These are phyloP conservation scores for Beauveria scarabaeidicola DNA, from an alignment of 2,329 filamentous ascomycete species.

Conservation along the genomic window DNA sequence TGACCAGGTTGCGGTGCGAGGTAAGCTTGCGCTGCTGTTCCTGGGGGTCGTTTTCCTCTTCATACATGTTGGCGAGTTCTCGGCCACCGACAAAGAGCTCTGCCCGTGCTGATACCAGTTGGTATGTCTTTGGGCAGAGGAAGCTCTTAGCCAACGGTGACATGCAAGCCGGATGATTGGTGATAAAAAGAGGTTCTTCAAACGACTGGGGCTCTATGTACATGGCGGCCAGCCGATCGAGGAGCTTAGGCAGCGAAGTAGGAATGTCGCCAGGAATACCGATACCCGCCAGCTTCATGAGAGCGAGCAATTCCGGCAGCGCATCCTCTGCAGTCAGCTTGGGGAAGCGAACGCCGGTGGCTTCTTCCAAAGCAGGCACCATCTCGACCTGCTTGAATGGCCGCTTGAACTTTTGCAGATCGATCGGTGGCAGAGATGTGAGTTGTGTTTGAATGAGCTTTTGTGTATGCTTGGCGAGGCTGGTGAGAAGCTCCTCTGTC, in stretches of 20 bases:
- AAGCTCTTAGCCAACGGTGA: constrained; percentile 88
- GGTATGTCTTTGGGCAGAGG: constrained; percentile 55
- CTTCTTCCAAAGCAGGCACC: constrained; percentile 65
- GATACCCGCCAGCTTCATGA: constrained; percentile 47
- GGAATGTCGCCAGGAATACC: constrained; percentile 57
- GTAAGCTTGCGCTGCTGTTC: constrained; percentile 79
- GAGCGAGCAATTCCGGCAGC: constrained; percentile 44
- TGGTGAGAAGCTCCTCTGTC: constrained; percentile 63
- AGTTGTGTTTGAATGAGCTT: constrained; percentile 37
- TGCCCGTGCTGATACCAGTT: constrained; percentile 70
- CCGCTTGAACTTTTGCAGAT: constrained; percentile 38
- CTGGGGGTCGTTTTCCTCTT: constrained; percentile 91
- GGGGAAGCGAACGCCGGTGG: constrained; percentile 57
- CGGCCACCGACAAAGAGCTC: constrained; percentile 75
- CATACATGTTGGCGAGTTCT: constrained; percentile 93
- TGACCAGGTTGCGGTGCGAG: constrained; percentile 36
- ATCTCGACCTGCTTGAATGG: constrained; percentile 69
- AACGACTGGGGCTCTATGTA: constrained; percentile 73
- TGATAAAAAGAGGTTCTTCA: constrained; percentile 70
- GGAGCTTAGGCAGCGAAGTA: constrained; percentile 55
- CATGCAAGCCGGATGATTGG: constrained; percentile 81
- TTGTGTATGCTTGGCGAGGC: constrained; percentile 46
- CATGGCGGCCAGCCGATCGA: constrained; percentile 68
- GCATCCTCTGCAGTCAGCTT: constrained; percentile 50
- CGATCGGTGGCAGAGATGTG: constrained; percentile 38